phyloP scores from a whole-genome alignment of 176 grass and related monocot genomes.

The Musa beccarii region DNA sequence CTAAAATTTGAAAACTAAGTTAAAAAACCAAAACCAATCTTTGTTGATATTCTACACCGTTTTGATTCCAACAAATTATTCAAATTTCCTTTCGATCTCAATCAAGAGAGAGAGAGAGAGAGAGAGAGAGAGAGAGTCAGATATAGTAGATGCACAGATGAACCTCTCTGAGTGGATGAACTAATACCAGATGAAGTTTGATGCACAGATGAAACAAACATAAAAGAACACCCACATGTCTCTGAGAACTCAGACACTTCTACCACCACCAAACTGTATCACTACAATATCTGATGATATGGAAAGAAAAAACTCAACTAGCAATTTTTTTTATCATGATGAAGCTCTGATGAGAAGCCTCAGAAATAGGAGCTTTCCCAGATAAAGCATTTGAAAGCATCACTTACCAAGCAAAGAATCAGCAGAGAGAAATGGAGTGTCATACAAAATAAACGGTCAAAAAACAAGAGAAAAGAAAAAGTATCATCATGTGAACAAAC shows the following conservation, averaged over 20 bases:
- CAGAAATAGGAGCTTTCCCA: background rate
- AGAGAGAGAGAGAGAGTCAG: too few species aligned
- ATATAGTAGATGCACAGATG: too few species aligned
- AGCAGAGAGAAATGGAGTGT: background rate
- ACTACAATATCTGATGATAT: background rate
- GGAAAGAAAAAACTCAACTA: background rate
- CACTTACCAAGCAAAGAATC: conserved; percentile 4
- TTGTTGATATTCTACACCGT: too few species aligned
- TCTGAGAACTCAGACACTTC: background rate
- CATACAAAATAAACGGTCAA: background rate
- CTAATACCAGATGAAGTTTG: too few species aligned
- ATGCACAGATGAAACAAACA: too few species aligned
- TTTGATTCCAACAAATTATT: too few species aligned
- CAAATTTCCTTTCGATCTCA: too few species aligned
- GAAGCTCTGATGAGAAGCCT: background rate
- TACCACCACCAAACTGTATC: background rate
- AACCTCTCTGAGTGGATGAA: too few species aligned
- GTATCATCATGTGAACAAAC: background rate
- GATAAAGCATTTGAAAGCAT: background rate
- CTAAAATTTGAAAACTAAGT: too few species aligned
- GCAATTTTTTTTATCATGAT: background rate
- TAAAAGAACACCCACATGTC: background rate
- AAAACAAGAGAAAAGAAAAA: background rate
- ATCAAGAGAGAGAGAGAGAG: too few species aligned
- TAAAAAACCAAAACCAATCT: too few species aligned